Percentiles rank a stretch among this genome's conserved stretches.
Evolutionary conservation across 768 basidiomycete genomes (phyloP).

Genomic region (Auriscalpium orientale): DNA sequence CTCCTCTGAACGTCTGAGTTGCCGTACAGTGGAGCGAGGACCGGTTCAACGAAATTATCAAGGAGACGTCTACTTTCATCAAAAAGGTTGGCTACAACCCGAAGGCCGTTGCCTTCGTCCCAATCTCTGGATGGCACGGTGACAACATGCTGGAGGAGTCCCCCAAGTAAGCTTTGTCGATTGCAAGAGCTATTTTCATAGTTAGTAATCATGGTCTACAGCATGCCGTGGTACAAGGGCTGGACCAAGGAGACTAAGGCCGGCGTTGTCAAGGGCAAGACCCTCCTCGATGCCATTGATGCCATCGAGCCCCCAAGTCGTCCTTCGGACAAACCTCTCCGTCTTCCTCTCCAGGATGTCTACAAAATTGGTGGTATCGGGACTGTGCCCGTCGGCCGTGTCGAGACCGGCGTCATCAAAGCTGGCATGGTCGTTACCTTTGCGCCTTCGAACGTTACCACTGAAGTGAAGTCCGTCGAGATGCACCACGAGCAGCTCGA

Average conservation of each 20-base stretch:
- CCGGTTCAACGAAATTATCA: constrained; percentile 99
- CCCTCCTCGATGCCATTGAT: constrained; percentile 98
- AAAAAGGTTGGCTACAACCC: constrained; percentile 99
- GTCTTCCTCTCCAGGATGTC: constrained; percentile 99
- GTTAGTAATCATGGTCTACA: constrained; percentile 24
- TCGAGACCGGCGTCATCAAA: constrained; percentile 99
- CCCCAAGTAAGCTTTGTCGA: constrained; percentile 53
- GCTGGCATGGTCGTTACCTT: constrained; percentile 98
- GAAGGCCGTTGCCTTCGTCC: constrained; percentile 95
- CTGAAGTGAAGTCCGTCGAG: constrained; percentile 99
- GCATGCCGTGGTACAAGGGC: constrained; percentile 99
- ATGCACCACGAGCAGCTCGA: constrained; percentile 99
- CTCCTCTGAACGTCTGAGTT: constrained; percentile 1
- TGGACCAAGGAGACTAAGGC: constrained; percentile 96
- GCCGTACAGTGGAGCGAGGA: constrained; percentile 87
- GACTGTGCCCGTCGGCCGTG: constrained; percentile 99
- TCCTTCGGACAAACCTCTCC: constrained; percentile 99
- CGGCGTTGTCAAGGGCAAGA: constrained; percentile 95
- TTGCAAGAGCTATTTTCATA: background rate
- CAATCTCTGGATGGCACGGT: constrained; percentile 99
- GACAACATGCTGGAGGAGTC: constrained; percentile 99
- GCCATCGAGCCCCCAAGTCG: constrained; percentile 97
- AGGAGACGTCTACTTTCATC: constrained; percentile 96
- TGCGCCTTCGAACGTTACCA: constrained; percentile 96
- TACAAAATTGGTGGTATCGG: constrained; percentile 99